Evolutionary conservation across 805 yeast genomes (phyloP).

Genomic region (Maudiozyma saulgeensis): DNA sequence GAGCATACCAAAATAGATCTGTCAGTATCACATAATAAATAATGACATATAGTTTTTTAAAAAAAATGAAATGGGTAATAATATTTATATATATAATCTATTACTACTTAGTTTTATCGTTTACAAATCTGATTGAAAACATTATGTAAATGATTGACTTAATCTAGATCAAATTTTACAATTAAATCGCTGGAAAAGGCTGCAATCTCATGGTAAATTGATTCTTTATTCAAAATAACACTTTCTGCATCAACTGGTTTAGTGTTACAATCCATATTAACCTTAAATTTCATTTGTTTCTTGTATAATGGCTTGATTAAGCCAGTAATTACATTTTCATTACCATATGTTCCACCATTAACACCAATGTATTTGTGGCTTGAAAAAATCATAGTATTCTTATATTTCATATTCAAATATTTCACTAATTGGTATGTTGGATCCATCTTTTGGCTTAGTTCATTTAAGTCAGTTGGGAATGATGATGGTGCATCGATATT

Average conservation of each 20-base stretch:
- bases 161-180: constrained; percentile 30
- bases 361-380: constrained; percentile 44
- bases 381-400: constrained; percentile 63
- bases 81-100: too few relatives aligned
- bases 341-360: constrained; percentile 43
- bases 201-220: constrained; percentile 63
- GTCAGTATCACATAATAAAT: too few relatives aligned
- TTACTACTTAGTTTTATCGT: too few relatives aligned
- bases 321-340: constrained; percentile 64
- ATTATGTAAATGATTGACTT: not conserved
- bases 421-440: constrained; percentile 49
- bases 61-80: too few relatives aligned
- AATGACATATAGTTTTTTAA: too few relatives aligned
- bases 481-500: constrained; percentile 18
- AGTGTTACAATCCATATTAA: constrained; percentile 64
- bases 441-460: constrained; percentile 44
- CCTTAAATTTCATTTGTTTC: constrained; percentile 61
- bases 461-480: constrained; percentile 30
- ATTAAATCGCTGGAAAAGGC: constrained; percentile 60
- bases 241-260: constrained; percentile 47
- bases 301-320: constrained; percentile 62
- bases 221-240: constrained; percentile 58
- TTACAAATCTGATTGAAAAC: not conserved
- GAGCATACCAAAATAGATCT: too few relatives aligned
- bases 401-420: constrained; percentile 55